Evolutionary conservation across 257 asterid species (phyloP), one percentile per base, ranked within the genome.

Genomic region (Lavandula angustifolia): DNA sequence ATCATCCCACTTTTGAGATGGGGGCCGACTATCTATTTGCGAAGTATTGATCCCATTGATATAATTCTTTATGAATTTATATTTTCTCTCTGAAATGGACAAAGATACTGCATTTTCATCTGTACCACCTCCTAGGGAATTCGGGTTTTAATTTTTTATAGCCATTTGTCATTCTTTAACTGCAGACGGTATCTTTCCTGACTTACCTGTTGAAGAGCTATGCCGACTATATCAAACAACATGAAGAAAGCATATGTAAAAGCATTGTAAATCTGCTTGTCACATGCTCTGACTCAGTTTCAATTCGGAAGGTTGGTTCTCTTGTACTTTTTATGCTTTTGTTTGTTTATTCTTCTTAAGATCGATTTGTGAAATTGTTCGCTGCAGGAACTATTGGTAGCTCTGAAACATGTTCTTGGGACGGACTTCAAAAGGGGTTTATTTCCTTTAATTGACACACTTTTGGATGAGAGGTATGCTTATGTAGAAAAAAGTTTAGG

Each of bases 401-500:
- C 99, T 69, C 86, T 94, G 72, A 94, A 94, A 73, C 97, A 94
- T 84, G 99, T 94, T 55, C 96, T 94, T 46, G 95, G 94, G 73
- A 94, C 99, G 18, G 99, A 94, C 75, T 94, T 90, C 77, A 94
- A 94, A 86, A 79, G 95, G 80, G 99, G 99, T 57, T 83, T 94
- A 77, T 94, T 86, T 79, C 99, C 99, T 73, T 77, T 94, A 65
- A 94, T 94, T 42, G 99, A 94, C 68, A 94, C 94, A 4, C 94
- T 89, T 68, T 78, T 94, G 95, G 97, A 94, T 67, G 99, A 94
- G 83, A 94, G 96, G 99, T 94, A 83, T 73, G 66, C 42, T 7
- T 66, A 53, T 73, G 16, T 60, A 33, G 50, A 48, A 57, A 48
- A 35, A 64, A 41, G 50, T 47, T 58, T 60, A 38, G 64, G 10